phyloP scores from a whole-genome alignment of 2,329 filamentous ascomycete genomes.

The Fusarium sp. region DNA sequence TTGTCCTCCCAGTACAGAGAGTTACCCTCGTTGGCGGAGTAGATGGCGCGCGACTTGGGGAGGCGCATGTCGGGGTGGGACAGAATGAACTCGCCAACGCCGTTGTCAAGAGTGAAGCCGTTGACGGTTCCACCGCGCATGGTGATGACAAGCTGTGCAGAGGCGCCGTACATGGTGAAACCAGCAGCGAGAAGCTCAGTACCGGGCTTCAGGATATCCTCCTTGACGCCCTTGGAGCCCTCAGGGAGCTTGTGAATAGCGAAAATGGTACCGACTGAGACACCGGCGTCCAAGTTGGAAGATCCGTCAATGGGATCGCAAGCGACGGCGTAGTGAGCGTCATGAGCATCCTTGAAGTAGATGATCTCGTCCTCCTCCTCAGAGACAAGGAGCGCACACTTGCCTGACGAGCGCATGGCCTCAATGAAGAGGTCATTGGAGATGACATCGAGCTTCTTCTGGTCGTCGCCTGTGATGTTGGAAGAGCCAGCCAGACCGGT shows the following conservation, averaged over 20 bases:
- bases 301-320: constrained; percentile 99
- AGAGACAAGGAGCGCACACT: constrained; percentile 92
- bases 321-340: constrained; percentile 90
- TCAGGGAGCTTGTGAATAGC: constrained; percentile 90
- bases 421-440: constrained; percentile 98
- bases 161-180: constrained; percentile 99
- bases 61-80: constrained; percentile 95
- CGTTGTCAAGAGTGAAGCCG: constrained; percentile 97
- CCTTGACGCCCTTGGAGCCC: constrained; percentile 75
- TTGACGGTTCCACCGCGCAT: constrained; percentile 94
- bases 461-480: constrained; percentile 95
- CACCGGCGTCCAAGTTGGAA: constrained; percentile 96
- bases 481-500: constrained; percentile 93
- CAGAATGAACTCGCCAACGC: constrained; percentile 97
- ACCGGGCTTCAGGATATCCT: constrained; percentile 89
- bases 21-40: constrained; percentile 99
- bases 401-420: constrained; percentile 91
- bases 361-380: constrained; percentile 97
- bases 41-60: constrained; percentile 83
- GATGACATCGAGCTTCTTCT: constrained; percentile 99
- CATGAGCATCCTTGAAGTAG: constrained; percentile 78
- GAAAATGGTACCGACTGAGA: constrained; percentile 98
- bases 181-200: constrained; percentile 91
- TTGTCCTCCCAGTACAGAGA: constrained; percentile 93
- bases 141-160: constrained; percentile 94